Evolutionary conservation across 129 eudicot species (phyloP).

Genomic region (Erigeron canadensis): DNA sequence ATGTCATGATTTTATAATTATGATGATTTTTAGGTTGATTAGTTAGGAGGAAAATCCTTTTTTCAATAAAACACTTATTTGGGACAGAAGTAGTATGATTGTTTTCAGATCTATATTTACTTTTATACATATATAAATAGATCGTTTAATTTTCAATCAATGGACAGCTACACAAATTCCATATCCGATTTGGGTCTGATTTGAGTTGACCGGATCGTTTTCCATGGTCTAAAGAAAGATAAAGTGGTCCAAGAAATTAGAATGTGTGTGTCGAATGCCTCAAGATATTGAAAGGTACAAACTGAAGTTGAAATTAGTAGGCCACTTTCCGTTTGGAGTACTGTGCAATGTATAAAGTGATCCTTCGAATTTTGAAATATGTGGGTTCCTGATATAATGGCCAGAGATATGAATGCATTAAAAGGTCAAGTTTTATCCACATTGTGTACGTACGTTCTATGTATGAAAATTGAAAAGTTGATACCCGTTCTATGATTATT

Average conservation of each 20-base stretch:
- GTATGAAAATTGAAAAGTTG: background rate
- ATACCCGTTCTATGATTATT: background rate
- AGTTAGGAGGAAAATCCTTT: too few relatives aligned
- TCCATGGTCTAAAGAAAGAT: background rate
- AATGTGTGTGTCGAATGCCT: constrained; percentile 26
- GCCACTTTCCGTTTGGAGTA: constrained; percentile 13
- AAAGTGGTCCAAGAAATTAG: constrained; percentile 33
- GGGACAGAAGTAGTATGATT: too few relatives aligned
- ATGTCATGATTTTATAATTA: too few relatives aligned
- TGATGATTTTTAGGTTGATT: too few relatives aligned
- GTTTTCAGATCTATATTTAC: constrained; percentile 6
- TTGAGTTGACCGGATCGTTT: background rate
- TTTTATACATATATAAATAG: background rate
- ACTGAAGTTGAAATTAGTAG: constrained; percentile 19
- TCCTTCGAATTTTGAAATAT: constrained; percentile 27
- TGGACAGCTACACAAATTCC: background rate
- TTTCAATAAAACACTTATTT: too few relatives aligned
- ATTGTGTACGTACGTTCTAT: background rate
- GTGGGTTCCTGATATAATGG: constrained; percentile 18
- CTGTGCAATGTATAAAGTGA: constrained; percentile 33
- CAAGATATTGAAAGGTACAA: constrained; percentile 27
- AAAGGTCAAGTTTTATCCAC: too few relatives aligned
- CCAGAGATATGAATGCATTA: constrained; percentile 23
- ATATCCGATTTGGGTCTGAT: background rate
- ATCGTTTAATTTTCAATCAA: constrained; percentile 16